Evolutionary conservation across 225 moss, liverwort and hornwort genomes (phyloP).

Genomic region (Polytrichum formosum): DNA sequence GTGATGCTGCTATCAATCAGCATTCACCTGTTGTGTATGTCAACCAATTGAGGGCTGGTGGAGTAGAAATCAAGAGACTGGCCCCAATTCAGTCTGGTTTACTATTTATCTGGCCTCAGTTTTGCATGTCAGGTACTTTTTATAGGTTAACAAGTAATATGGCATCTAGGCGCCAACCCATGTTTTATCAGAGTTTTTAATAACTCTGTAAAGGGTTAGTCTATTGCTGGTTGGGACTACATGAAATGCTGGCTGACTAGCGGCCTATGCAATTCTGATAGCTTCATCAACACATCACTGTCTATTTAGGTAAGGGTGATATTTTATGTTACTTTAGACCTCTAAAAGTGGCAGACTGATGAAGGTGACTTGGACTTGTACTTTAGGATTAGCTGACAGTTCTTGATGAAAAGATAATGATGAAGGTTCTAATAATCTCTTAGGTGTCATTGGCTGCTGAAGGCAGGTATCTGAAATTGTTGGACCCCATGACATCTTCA

Average conservation of each 20-base stretch:
- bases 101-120: slow-evolving; percentile 49
- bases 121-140: slow-evolving; percentile 43
- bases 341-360: not conserved
- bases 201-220: not conserved
- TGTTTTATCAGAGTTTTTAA: slow-evolving; percentile 10
- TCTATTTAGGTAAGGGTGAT: not conserved
- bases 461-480: slow-evolving; percentile 3
- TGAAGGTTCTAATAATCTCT: slow-evolving; percentile 9
- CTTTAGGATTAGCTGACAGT: slow-evolving; percentile 1
- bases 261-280: slow-evolving; percentile 1
- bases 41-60: slow-evolving; percentile 20
- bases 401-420: slow-evolving; percentile 5
- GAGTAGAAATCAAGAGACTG: slow-evolving; percentile 32
- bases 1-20: slow-evolving; percentile 5
- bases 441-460: slow-evolving; percentile 9
- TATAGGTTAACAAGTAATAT: slow-evolving; percentile 24
- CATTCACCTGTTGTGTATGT: slow-evolving; percentile 16
- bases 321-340: not conserved
- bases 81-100: slow-evolving; percentile 24
- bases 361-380: not conserved
- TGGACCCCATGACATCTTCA: not conserved
- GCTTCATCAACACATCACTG: not conserved
- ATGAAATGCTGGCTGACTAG: not conserved
- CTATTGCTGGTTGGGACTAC: not conserved
- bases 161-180: slow-evolving; percentile 17